A percentile compares a stretch with the other conserved stretches of the same genome.
These are phyloP conservation scores for Cladosporium sp. DNA, from an alignment of 2,329 filamentous ascomycete species.

Conservation along the genomic window DNA sequence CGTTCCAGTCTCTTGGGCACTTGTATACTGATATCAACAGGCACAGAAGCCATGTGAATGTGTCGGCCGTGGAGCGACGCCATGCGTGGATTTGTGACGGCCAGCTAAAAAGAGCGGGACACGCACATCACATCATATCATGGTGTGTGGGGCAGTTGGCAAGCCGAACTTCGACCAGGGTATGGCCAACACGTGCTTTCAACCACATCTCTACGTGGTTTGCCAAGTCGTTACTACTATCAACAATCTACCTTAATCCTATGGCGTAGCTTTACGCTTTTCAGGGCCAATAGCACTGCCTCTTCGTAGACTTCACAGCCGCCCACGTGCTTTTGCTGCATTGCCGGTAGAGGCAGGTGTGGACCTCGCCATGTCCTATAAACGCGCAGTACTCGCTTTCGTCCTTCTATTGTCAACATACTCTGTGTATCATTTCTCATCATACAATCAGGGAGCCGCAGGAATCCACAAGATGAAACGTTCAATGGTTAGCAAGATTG, in stretches of 20 bases:
- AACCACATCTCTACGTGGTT: conserved; percentile 3
- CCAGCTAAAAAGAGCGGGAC: too few relatives aligned
- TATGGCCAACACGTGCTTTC: conserved; percentile 2
- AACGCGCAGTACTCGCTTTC: neutral
- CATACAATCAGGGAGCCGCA: too few relatives aligned
- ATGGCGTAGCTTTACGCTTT: neutral
- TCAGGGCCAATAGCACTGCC: neutral
- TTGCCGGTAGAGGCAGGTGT: neutral
- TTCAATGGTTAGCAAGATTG: neutral
- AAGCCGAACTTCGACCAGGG: neutral
- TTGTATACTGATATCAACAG: too few relatives aligned
- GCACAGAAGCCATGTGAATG: too few relatives aligned
- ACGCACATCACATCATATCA: too few relatives aligned
- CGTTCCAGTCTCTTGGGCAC: too few relatives aligned
- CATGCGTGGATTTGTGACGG: too few relatives aligned
- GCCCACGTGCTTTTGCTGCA: conserved; percentile 1
- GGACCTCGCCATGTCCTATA: neutral
- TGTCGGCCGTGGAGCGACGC: too few relatives aligned
- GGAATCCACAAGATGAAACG: neutral
- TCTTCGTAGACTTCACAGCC: neutral
- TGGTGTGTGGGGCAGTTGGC: too few relatives aligned
- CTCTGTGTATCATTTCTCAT: neutral
- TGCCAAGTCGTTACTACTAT: neutral
- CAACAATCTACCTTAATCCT: neutral
- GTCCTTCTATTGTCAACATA: neutral